These are phyloP conservation scores for Crithidia brevicula DNA, from an alignment of 208 protist species.

Conservation along the genomic window DNA sequence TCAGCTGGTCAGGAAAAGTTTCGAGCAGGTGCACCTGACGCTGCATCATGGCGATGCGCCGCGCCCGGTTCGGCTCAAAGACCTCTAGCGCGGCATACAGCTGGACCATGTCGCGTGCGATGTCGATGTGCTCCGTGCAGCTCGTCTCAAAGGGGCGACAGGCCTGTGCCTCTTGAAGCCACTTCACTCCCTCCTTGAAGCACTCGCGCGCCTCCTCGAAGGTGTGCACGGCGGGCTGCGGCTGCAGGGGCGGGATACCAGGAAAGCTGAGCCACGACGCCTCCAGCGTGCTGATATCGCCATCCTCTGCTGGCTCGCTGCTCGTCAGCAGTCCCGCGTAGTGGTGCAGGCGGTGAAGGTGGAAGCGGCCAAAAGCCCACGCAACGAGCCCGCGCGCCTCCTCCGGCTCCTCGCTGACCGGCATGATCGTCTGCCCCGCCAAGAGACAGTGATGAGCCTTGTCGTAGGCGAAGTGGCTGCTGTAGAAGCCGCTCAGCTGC, in stretches of 20 bases:
- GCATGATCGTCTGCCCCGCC: slow-evolving; percentile 83
- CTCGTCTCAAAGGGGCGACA: slow-evolving; percentile 82
- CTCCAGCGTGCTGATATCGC: slow-evolving; percentile 14
- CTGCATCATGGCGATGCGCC: slow-evolving; percentile 82
- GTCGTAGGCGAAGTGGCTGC: slow-evolving; percentile 65
- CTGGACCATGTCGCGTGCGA: slow-evolving; percentile 68
- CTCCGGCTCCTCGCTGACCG: slow-evolving; percentile 46
- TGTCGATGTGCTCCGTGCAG: slow-evolving; percentile 87
- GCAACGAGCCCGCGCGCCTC: slow-evolving; percentile 68
- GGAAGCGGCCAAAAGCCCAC: slow-evolving; percentile 78
- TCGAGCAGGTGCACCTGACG: slow-evolving; percentile 69
- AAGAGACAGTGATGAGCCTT: slow-evolving; percentile 84
- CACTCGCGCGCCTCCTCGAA: slow-evolving; percentile 74
- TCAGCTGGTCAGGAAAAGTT: slow-evolving; percentile 76
- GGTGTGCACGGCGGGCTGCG: slow-evolving; percentile 47
- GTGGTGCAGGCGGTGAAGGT: slow-evolving; percentile 73
- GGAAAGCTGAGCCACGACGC: slow-evolving; percentile 80
- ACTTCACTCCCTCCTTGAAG: slow-evolving; percentile 76
- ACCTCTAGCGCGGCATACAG: slow-evolving; percentile 63
- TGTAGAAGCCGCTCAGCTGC: slow-evolving; percentile 84
- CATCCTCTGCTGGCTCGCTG: slow-evolving; percentile 6
- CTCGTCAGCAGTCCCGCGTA: slow-evolving; percentile 39
- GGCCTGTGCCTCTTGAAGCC: slow-evolving; percentile 72
- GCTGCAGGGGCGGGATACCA: slow-evolving; percentile 38
- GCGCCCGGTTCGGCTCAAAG: slow-evolving; percentile 66